phyloP scores from a whole-genome alignment of 495 filamentous ascomycete species.

The Xylaria castorea region DNA sequence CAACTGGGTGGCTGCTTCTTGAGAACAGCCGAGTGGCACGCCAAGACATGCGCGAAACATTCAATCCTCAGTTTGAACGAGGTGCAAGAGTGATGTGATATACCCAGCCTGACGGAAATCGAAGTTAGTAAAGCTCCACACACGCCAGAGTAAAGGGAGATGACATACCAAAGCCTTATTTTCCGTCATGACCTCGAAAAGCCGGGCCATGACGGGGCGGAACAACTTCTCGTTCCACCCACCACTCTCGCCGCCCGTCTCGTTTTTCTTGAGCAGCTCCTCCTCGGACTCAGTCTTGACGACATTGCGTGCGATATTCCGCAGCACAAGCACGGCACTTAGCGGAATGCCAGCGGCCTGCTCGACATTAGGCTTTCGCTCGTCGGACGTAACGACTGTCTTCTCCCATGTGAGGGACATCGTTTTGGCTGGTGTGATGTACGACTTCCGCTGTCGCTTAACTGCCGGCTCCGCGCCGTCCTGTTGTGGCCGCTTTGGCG shows the following conservation, averaged over 20 bases:
- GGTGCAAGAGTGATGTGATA: slow-evolving; percentile 39
- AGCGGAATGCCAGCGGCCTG: slow-evolving; percentile 86
- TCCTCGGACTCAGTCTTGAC: slow-evolving; percentile 64
- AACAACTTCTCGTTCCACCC: slow-evolving; percentile 60
- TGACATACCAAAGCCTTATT: slow-evolving; percentile 55
- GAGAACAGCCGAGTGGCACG: background rate
- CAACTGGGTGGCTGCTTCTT: background rate
- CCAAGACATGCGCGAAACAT: background rate
- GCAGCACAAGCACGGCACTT: slow-evolving; percentile 81
- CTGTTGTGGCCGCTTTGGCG: slow-evolving; percentile 45
- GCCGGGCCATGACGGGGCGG: slow-evolving; percentile 53
- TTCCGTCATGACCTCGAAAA: slow-evolving; percentile 62
- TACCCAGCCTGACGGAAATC: slow-evolving; percentile 33
- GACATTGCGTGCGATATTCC: slow-evolving; percentile 84
- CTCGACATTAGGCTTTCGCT: slow-evolving; percentile 61
- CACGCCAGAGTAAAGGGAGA: background rate
- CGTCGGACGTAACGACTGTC: slow-evolving; percentile 72
- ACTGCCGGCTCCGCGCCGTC: slow-evolving; percentile 30
- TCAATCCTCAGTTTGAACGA: slow-evolving; percentile 42
- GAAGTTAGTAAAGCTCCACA: slow-evolving; percentile 26
- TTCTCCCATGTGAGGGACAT: slow-evolving; percentile 62
- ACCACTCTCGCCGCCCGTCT: slow-evolving; percentile 42
- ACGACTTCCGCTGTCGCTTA: slow-evolving; percentile 56
- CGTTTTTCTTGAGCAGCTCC: slow-evolving; percentile 55
- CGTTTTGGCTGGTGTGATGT: slow-evolving; percentile 60